Percentiles rank a stretch among this genome's conserved stretches.
Evolutionary conservation across 345 rosid species (phyloP).

Genomic region (Clarkia xantiana): DNA sequence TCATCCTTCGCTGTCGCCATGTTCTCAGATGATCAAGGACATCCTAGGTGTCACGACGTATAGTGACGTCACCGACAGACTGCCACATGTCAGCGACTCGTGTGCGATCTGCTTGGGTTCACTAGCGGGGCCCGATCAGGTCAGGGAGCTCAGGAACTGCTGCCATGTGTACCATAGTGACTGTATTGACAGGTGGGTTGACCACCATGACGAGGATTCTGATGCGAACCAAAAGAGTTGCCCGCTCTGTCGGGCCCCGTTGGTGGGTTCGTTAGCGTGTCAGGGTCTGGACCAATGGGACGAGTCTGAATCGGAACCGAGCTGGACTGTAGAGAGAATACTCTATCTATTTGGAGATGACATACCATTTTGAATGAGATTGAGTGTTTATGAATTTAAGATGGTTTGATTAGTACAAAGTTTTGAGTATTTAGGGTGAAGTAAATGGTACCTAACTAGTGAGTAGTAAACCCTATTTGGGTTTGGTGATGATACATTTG

Average conservation of each 20-base stretch:
- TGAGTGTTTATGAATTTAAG: background rate
- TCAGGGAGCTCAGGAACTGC: conserved; percentile 63
- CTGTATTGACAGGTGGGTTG: conserved; percentile 77
- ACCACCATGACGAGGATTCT: conserved; percentile 22
- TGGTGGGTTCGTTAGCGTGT: conserved; percentile 26
- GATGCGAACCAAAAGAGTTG: conserved; percentile 41
- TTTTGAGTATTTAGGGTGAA: no score
- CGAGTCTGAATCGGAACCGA: conserved; percentile 32
- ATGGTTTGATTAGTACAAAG: no score
- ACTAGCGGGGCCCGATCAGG: conserved; percentile 36
- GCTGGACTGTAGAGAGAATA: conserved; percentile 75
- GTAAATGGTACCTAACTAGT: background rate
- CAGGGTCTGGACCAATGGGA: conserved; percentile 11
- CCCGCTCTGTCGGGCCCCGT: conserved; percentile 72
- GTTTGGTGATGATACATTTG: no score
- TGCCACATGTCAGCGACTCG: conserved; percentile 26
- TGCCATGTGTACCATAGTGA: conserved; percentile 68
- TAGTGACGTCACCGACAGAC: conserved; percentile 29
- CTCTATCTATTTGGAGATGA: conserved; percentile 73
- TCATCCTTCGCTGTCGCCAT: conserved; percentile 3
- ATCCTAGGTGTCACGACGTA: conserved; percentile 34
- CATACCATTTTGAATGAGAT: background rate
- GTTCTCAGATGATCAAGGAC: conserved; percentile 27
- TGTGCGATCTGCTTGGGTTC: conserved; percentile 64
- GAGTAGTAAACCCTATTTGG: no score